Evolutionary conservation across 257 asterid species (phyloP).

Genomic region (Ajuga chamaepitys): DNA sequence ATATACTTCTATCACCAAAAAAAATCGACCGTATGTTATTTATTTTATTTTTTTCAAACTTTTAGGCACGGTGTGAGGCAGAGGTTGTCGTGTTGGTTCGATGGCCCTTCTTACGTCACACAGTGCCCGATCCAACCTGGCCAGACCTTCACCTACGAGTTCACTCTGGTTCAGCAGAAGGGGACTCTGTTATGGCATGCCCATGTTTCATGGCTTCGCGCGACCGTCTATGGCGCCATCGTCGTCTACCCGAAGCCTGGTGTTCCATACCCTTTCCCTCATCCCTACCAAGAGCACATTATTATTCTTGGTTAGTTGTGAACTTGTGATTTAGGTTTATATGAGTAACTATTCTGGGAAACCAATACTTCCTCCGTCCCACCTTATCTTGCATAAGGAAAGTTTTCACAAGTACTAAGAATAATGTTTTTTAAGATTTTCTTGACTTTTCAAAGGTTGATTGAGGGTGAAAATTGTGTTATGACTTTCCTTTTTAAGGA

Average conservation of each 20-base stretch:
- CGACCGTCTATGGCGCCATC: conserved; percentile 57
- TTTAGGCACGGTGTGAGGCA: conserved; percentile 67
- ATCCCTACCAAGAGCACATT: conserved; percentile 48
- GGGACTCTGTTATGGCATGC: conserved; percentile 74
- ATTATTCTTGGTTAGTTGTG: conserved; percentile 34
- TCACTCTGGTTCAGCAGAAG: conserved; percentile 47
- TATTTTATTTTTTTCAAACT: too few relatives aligned
- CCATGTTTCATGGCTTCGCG: conserved; percentile 62
- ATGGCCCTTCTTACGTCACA: conserved; percentile 62
- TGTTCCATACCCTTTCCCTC: conserved; percentile 49
- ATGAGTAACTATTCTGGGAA: too few relatives aligned
- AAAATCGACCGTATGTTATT: too few relatives aligned
- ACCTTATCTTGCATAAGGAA: too few relatives aligned
- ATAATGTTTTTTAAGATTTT: too few relatives aligned
- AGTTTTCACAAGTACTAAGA: too few relatives aligned
- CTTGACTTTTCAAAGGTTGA: too few relatives aligned
- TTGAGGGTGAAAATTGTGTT: too few relatives aligned
- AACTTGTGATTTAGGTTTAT: too few relatives aligned
- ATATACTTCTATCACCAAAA: too few relatives aligned
- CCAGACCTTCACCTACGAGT: conserved; percentile 46
- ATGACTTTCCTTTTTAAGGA: too few relatives aligned
- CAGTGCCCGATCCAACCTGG: conserved; percentile 67
- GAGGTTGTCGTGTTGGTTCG: conserved; percentile 54
- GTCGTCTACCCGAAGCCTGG: conserved; percentile 47
- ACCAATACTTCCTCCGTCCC: too few relatives aligned